Evolutionary conservation across 1,284 basidiomycete genomes (phyloP), one percentile per base, ranked within the genome.

Genomic region (Clitocybe nebularis): DNA sequence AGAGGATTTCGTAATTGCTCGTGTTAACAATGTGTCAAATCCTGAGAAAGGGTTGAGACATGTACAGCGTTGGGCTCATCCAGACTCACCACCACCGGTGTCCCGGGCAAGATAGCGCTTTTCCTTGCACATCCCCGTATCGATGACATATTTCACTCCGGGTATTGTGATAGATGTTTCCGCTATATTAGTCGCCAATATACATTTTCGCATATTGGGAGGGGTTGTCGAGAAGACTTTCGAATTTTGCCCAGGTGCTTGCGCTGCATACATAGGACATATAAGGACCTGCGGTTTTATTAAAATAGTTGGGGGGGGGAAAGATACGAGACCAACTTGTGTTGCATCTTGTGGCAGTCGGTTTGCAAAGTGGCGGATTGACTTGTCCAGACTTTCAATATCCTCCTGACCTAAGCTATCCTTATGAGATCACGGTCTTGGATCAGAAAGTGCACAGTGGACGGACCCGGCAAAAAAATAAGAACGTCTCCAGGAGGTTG

Each of bases 121-220:
- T 64, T 98, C 93, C 64, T 99, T 99, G 56, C 88, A 91, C 63
- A 94, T 87, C 0, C 93, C 93, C 0, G 89, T 86, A 63, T 99
- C 95, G 36, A 99, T 86, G 5, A 99, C 95, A 60, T 92, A 98
- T 45, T 81, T 86, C 42, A 99, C 86, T 1, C 94, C 94, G 3
- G 94, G 93, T 55, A 99, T 96, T 3, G 95, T 99, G 62, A 99
- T 90, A 16, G 89, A 93, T 0, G 96, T 99, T 64, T 99, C 95
- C n/a, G 95, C 93, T 40, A 97, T 93, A 63, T 96, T 97, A 10
- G 93, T 97, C 0, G 93, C 87, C 20, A 99, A 73, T 44, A 98
- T 91, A 58, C 94, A 87, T 61, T 96, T 93, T 36, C 95, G 81
- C 1, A 79, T 82, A 39, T 82, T 75, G 0, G 77, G 59, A 2